These are phyloP conservation scores for Actinomucor elegans DNA, from an alignment of 371 early-diverging fungal species.

Conservation along the genomic window DNA sequence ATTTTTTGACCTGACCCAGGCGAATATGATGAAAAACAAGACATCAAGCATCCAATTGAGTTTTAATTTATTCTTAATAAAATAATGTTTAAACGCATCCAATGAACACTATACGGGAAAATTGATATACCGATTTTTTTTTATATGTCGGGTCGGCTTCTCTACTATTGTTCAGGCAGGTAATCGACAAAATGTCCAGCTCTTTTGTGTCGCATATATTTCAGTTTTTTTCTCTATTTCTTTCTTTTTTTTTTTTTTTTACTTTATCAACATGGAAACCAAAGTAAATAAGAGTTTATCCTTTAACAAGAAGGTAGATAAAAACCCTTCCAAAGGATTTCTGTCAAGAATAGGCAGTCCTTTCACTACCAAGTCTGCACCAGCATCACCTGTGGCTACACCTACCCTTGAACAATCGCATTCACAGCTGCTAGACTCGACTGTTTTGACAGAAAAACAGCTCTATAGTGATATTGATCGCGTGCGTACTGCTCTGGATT, in stretches of 20 bases:
- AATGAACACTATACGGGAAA: too few species aligned
- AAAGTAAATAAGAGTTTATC: conserved; percentile 3
- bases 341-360: conserved; percentile 2
- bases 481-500: conserved; percentile 57
- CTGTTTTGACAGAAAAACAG: conserved; percentile 8
- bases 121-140: too few species aligned
- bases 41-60: too few species aligned
- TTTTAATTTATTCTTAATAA: too few species aligned
- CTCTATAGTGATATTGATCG: conserved; percentile 43
- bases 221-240: not conserved
- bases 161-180: not conserved
- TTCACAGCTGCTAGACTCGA: not conserved
- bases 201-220: not conserved
- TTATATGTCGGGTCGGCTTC: too few species aligned
- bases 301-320: conserved; percentile 1
- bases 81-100: too few species aligned
- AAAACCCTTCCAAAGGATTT: not conserved
- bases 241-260: not conserved
- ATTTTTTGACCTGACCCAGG: too few species aligned
- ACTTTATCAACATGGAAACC: not conserved
- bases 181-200: not conserved
- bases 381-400: not conserved
- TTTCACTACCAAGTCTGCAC: not conserved
- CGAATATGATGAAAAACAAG: too few species aligned
- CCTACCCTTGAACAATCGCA: not conserved